Conservation (phyloP, 2,329 filamentous ascomycete genomes). For the Cadophora sp. region DNA sequence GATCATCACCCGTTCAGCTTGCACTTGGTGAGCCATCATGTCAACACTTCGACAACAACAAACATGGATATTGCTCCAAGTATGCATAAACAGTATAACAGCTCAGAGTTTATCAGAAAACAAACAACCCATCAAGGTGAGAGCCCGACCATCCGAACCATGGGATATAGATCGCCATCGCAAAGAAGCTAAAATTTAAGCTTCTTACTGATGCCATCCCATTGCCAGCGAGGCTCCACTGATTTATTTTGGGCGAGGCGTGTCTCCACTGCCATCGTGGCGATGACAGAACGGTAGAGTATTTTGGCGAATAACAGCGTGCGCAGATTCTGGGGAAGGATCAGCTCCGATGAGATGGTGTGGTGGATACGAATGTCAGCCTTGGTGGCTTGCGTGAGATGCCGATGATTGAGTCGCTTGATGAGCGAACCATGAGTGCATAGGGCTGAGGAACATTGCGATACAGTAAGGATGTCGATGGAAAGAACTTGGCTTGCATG, state of each 20-base stretch:
- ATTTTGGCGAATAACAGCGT: background rate
- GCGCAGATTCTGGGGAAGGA: conserved; percentile 7
- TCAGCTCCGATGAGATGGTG: conserved; percentile 11
- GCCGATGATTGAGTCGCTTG: conserved; percentile 10
- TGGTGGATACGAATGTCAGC: conserved; percentile 18
- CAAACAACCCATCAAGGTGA: background rate
- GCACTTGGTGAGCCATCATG: background rate
- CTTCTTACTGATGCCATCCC: conserved; percentile 11
- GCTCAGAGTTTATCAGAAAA: background rate
- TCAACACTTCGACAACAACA: background rate
- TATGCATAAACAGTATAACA: background rate
- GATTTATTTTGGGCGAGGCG: conserved; percentile 19
- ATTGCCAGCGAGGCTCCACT: conserved; percentile 11
- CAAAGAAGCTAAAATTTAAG: conserved; percentile 17
- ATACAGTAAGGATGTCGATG: background rate
- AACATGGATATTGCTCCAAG: background rate
- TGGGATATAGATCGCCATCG: background rate
- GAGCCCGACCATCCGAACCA: background rate
- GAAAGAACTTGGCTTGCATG: background rate
- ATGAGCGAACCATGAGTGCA: background rate
- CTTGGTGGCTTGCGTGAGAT: conserved; percentile 18
- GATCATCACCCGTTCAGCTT: background rate
- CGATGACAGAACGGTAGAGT: conserved; percentile 7
- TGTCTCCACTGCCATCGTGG: conserved; percentile 1
- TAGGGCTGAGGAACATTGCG: background rate